phyloP scores from a whole-genome alignment of 2,329 filamentous ascomycete species.

The Penicillium occitanis region DNA sequence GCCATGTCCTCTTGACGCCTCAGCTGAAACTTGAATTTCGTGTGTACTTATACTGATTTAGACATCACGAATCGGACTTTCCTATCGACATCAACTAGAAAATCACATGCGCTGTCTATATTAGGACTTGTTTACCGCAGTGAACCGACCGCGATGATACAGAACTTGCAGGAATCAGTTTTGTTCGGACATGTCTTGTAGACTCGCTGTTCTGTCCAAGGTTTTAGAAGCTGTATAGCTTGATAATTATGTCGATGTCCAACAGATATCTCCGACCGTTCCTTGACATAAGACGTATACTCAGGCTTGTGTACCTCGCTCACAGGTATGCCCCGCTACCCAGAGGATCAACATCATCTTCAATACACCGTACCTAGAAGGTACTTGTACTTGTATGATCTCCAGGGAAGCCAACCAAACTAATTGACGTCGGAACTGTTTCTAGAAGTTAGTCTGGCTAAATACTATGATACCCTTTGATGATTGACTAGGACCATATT shows the following conservation, averaged over 20 bases:
- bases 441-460: not conserved
- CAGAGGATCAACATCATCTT: not conserved
- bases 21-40: slow-evolving; percentile 7
- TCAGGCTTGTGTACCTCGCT: not conserved
- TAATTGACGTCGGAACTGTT: not conserved
- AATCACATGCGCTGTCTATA: not conserved
- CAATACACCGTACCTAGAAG: not conserved
- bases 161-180: not conserved
- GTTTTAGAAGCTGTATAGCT: not conserved
- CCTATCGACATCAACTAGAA: not conserved
- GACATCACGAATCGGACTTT: not conserved
- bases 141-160: not conserved
- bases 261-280: not conserved
- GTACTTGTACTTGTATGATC: not conserved
- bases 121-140: not conserved
- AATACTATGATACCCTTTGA: not conserved
- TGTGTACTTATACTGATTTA: not conserved
- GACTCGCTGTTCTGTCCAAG: not conserved
- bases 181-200: not conserved
- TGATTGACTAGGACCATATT: not conserved
- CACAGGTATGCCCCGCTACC: not conserved
- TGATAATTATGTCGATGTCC: not conserved
- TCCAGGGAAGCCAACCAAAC: not conserved
- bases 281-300: not conserved
- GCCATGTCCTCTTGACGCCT: not conserved